A percentile compares a stretch with the other conserved stretches of the same genome.
Conservation (phyloP, 768 basidiomycete species). For the Boletus reticuloceps region DNA sequence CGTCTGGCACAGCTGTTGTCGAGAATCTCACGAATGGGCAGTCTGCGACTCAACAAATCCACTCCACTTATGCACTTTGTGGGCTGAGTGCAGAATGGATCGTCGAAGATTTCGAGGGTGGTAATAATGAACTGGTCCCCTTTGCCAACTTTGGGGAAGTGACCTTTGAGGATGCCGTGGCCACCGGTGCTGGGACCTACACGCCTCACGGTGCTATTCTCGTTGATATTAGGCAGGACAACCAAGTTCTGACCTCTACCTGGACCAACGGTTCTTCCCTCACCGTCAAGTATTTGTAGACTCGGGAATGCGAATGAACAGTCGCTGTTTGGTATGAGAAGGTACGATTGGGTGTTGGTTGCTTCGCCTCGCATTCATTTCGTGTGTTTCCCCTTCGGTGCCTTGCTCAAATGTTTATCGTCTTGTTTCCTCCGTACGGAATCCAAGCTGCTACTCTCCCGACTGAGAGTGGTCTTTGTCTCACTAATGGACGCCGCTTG, state of each 20-base stretch:
- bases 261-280: neutral
- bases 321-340: too few relatives aligned
- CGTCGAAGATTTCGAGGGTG: neutral
- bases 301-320: neutral
- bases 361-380: too few relatives aligned
- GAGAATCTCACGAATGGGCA: neutral
- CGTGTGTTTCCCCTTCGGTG: too few relatives aligned
- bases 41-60: too few relatives aligned
- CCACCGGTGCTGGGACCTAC: neutral
- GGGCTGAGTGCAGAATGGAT: constrained; percentile 10
- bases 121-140: neutral
- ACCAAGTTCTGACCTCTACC: neutral
- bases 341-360: too few relatives aligned
- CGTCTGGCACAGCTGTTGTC: neutral
- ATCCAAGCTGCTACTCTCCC: too few relatives aligned
- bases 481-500: too few relatives aligned
- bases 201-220: neutral
- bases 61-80: constrained; percentile 3
- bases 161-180: neutral
- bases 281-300: neutral
- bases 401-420: too few relatives aligned
- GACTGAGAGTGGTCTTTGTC: too few relatives aligned
- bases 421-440: too few relatives aligned
- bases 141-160: constrained; percentile 5
- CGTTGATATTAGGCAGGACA: neutral